phyloP scores from a whole-genome alignment of 192 early-diverging fungal genomes.

The Coemansia erecta region DNA sequence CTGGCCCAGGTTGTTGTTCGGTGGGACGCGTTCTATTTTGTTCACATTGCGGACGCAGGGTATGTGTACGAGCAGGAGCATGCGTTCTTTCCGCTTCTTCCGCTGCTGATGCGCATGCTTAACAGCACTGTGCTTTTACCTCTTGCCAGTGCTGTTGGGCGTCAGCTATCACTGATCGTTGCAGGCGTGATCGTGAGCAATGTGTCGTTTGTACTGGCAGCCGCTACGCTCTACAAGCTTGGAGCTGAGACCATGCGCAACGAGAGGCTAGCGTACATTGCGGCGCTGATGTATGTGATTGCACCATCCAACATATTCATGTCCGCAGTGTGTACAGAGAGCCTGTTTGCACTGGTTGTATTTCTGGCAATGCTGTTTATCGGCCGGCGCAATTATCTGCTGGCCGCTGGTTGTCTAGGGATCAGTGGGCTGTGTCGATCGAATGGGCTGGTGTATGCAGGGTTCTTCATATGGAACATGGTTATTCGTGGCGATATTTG shows the following conservation, averaged over 20 bases:
- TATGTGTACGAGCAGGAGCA: constrained; percentile 86
- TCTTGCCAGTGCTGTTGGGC: constrained; percentile 33
- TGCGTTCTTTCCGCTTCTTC: constrained; percentile 86
- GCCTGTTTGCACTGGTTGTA: constrained; percentile 73
- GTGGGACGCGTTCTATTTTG: constrained; percentile 92
- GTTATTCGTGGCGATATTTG: constrained; percentile 18
- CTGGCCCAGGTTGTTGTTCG: constrained; percentile 61
- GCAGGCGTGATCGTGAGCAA: constrained; percentile 76
- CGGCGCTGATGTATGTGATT: constrained; percentile 69
- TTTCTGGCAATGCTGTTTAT: constrained; percentile 74
- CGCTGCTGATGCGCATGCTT: constrained; percentile 60
- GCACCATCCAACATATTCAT: constrained; percentile 83
- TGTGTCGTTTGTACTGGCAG: constrained; percentile 68
- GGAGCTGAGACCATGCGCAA: constrained; percentile 37
- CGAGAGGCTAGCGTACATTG: constrained; percentile 60
- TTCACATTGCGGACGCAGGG: constrained; percentile 69
- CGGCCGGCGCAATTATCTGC: constrained; percentile 45
- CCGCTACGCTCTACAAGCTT: constrained; percentile 71
- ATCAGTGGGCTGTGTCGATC: constrained; percentile 64
- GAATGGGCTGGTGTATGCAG: constrained; percentile 79
- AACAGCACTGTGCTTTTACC: constrained; percentile 59
- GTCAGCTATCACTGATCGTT: constrained; percentile 51
- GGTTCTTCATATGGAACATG: constrained; percentile 78
- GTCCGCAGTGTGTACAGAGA: constrained; percentile 87
- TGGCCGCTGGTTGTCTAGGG: constrained; percentile 66